A percentile compares a stretch with the other conserved stretches of the same genome.
Evolutionary conservation across 768 basidiomycete genomes (phyloP).

Genomic region (Lactifluus echinatus): DNA sequence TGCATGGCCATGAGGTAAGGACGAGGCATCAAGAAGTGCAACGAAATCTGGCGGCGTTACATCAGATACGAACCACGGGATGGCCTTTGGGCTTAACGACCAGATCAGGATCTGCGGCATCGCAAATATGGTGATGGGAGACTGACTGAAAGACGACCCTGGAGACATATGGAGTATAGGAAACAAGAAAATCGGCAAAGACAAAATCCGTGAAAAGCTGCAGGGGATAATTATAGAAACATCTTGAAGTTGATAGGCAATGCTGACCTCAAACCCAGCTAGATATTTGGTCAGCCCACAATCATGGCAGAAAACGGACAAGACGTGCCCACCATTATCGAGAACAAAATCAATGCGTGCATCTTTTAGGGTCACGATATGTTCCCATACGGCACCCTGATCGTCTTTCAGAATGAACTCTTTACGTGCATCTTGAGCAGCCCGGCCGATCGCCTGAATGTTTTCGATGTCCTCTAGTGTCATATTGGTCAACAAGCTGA

Average conservation of each 20-base stretch:
- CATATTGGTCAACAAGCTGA: slow-evolving; percentile 83
- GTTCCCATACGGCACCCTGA: slow-evolving; percentile 62
- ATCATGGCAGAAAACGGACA: background rate
- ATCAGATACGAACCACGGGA: slow-evolving; percentile 97
- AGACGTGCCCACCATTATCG: slow-evolving; percentile 61
- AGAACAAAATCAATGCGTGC: slow-evolving; percentile 77
- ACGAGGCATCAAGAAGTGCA: slow-evolving; percentile 25
- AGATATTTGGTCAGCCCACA: background rate
- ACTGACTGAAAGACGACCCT: slow-evolving; percentile 86
- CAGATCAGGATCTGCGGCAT: background rate
- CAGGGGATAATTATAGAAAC: background rate
- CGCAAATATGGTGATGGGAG: background rate
- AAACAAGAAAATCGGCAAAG: slow-evolving; percentile 88
- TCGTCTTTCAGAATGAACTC: slow-evolving; percentile 83
- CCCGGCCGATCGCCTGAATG: slow-evolving; percentile 73
- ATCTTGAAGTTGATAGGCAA: background rate
- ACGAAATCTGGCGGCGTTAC: slow-evolving; percentile 83
- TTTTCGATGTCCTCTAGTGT: slow-evolving; percentile 73
- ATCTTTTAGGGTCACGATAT: slow-evolving; percentile 44
- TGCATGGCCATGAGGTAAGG: slow-evolving; percentile 24
- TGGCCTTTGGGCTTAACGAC: slow-evolving; percentile 67
- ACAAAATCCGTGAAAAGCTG: slow-evolving; percentile 91
- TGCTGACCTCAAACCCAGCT: slow-evolving; percentile 85
- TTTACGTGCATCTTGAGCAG: slow-evolving; percentile 69
- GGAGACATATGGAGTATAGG: slow-evolving; percentile 74